phyloP scores from a whole-genome alignment of 208 protist species.

The Trypanosoma rangeli region DNA sequence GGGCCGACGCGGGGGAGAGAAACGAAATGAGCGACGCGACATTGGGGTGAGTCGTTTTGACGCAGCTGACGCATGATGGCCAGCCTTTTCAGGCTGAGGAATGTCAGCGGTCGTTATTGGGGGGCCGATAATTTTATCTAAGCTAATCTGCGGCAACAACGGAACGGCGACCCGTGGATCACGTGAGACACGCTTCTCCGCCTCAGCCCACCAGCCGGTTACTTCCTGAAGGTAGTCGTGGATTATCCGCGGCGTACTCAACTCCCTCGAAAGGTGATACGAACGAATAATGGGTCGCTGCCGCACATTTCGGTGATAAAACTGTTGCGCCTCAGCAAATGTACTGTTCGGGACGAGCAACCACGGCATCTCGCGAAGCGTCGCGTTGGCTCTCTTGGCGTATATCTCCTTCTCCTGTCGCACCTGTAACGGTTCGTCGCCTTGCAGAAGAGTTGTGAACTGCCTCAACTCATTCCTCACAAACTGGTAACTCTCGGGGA shows the following conservation, averaged over 20 bases:
- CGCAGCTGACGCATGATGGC: background rate
- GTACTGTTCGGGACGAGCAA: slow-evolving; percentile 32
- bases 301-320: slow-evolving; percentile 28
- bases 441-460: slow-evolving; percentile 5
- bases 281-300: slow-evolving; percentile 34
- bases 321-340: slow-evolving; percentile 25
- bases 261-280: slow-evolving; percentile 23
- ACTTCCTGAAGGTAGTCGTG: slow-evolving; percentile 24
- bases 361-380: slow-evolving; percentile 30
- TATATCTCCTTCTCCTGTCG: background rate
- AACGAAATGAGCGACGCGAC: slow-evolving; percentile 8
- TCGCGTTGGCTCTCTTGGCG: slow-evolving; percentile 29
- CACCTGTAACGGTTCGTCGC: background rate
- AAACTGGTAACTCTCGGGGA: slow-evolving; percentile 27
- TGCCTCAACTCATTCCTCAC: slow-evolving; percentile 26
- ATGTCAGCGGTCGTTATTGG: background rate
- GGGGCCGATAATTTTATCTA: slow-evolving; percentile 28
- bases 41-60: background rate
- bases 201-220: slow-evolving; percentile 37
- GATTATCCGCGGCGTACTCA: slow-evolving; percentile 14
- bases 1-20: slow-evolving; percentile 27
- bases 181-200: slow-evolving; percentile 11
- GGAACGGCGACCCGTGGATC: slow-evolving; percentile 19
- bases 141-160: slow-evolving; percentile 29
- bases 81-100: background rate